Evolutionary conservation across 2,329 filamentous ascomycete species (phyloP), one percentile per base, ranked within the genome.

Genomic region (Pseudocercospora pini-densiflorae): DNA sequence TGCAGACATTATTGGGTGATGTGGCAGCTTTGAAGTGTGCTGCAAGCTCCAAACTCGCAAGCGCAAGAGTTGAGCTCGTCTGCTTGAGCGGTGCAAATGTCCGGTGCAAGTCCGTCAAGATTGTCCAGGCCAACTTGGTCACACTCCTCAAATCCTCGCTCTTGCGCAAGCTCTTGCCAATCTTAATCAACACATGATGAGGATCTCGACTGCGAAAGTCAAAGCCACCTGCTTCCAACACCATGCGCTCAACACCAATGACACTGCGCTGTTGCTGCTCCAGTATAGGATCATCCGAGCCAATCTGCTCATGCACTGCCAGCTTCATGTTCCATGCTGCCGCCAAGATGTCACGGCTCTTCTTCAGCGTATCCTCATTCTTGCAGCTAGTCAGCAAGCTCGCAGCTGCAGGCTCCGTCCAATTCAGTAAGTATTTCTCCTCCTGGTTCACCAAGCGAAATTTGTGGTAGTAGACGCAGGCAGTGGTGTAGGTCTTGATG

Each of bases 351-450:
- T 99, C 95, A 65, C 88, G 89, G 3, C 93, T 97, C 82, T 98
- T 98, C 81, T 99, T 99, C 71, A 97, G 87, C 0, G 95, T 99
- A 79, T 99, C 95, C 79, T 99, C 95, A 54, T 96, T 93, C 82
- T 99, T 99, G 84, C 94, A 98, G 2, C 94, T 94, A 2, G 94
- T 92, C 75, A 98, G 94, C 8, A 99, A 83, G 24, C 93, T 91
- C 0, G 95, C 93, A 6, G 95, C 88, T 0, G 94, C 93, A 1
- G 93, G 94, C 77, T 98, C 94, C 78, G 76, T 89, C 93, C 77
- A 91, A 40, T 69, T 92, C 57, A 62, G 45, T 51, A 64, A 58
- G 79, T 97, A 97, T 75, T 97, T 93, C 70, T 84, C 88, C 72
- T 94, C 92, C n/a, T 89, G 87, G 75, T 97, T 93, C 54, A 90